Percentiles rank a stretch among this genome's conserved stretches.
Conservation (phyloP, 2,329 filamentous ascomycete species). For the Decorospora gaudefroyi region DNA sequence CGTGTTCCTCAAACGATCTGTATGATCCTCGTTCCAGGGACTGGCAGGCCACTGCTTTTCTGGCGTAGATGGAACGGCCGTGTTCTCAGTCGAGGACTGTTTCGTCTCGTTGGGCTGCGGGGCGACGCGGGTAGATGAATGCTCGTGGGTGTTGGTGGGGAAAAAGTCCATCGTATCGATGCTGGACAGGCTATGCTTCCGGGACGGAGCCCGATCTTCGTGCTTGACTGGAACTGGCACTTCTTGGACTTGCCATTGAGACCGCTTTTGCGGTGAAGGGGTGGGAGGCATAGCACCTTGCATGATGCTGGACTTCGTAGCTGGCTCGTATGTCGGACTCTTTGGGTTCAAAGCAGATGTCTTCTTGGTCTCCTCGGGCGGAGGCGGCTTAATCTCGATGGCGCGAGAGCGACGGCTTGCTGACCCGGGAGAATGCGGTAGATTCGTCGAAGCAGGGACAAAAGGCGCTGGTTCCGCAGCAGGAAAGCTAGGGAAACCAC, state of each 20-base stretch:
- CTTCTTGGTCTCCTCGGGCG: constrained; percentile 36
- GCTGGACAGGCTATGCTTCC: constrained; percentile 47
- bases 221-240: constrained; percentile 19
- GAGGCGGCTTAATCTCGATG: constrained; percentile 49
- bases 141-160: constrained; percentile 48
- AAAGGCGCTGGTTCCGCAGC: constrained; percentile 30
- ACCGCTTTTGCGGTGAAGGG: constrained; percentile 42
- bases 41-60: constrained; percentile 45
- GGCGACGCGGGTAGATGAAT: constrained; percentile 45
- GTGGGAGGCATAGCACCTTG: constrained; percentile 33
- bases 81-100: constrained; percentile 22
- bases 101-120: constrained; percentile 24
- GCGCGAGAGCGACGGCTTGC: constrained; percentile 48
- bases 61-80: constrained; percentile 38
- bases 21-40: constrained; percentile 43
- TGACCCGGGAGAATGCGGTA: constrained; percentile 37
- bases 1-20: constrained; percentile 25
- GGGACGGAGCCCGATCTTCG: constrained; percentile 26
- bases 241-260: constrained; percentile 34
- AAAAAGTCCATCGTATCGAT: constrained; percentile 51
- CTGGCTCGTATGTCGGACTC: constrained; percentile 49
- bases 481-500: constrained; percentile 23
- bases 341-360: constrained; percentile 45
- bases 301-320: constrained; percentile 17
- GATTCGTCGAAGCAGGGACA: constrained; percentile 21